Evolutionary conservation across 2,329 filamentous ascomycete species (phyloP).

Genomic region (Apiospora saccharicola): DNA sequence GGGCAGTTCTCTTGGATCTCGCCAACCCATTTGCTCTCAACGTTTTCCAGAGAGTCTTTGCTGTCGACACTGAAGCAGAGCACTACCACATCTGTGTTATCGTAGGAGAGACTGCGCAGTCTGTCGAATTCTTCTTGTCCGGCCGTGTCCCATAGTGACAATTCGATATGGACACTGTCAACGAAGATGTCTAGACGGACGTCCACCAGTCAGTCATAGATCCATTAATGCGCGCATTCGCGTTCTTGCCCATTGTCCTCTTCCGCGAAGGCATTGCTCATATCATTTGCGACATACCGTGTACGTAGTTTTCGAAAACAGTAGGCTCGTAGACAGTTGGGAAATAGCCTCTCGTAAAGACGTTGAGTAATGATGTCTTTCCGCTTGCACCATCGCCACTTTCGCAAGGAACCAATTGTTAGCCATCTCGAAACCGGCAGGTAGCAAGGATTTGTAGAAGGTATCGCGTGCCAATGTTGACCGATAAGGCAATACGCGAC

Average conservation of each 20-base stretch:
- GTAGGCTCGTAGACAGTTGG: constrained; percentile 98
- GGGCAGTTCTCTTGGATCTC: constrained; percentile 99
- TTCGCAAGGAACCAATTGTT: constrained; percentile 23
- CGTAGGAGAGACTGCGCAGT: constrained; percentile 92
- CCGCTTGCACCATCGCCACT: constrained; percentile 96
- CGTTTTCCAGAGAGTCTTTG: constrained; percentile 95
- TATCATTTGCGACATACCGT: constrained; percentile 66
- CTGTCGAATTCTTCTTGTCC: constrained; percentile 99
- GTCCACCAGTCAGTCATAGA: neutral
- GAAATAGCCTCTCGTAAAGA: constrained; percentile 99
- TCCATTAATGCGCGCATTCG: neutral
- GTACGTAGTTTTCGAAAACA: constrained; percentile 98
- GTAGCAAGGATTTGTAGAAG: neutral
- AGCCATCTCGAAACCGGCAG: neutral
- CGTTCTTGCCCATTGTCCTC: neutral
- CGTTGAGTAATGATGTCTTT: constrained; percentile 96
- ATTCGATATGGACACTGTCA: constrained; percentile 94
- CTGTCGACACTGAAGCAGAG: constrained; percentile 98
- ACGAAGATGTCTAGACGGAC: constrained; percentile 85
- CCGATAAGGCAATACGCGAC: neutral
- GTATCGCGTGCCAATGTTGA: neutral
- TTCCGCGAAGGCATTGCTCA: neutral
- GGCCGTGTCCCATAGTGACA: constrained; percentile 97
- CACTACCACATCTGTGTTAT: constrained; percentile 97
- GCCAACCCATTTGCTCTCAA: constrained; percentile 97